Percentiles rank a stretch among this genome's conserved stretches.
These are phyloP conservation scores for Ceratocystis lukuohia DNA, from an alignment of 2,329 filamentous ascomycete species.

Conservation along the genomic window DNA sequence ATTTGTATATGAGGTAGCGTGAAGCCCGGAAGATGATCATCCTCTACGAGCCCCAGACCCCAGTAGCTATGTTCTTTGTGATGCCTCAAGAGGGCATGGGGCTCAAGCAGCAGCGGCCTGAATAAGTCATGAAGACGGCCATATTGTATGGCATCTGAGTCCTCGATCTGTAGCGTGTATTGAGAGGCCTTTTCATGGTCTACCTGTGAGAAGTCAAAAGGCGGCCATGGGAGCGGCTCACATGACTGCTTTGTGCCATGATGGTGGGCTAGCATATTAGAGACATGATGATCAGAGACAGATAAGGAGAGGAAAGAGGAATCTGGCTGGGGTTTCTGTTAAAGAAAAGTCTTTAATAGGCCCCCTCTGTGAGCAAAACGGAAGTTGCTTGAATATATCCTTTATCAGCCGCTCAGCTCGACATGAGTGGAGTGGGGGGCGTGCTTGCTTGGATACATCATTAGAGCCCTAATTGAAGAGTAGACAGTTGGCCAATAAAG, in stretches of 20 bases:
- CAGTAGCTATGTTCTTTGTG: constrained; percentile 6
- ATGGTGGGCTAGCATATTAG: background rate
- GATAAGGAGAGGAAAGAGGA: background rate
- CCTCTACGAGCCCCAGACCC: constrained; percentile 7
- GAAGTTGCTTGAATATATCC: background rate
- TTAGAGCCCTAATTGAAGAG: background rate
- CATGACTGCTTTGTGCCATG: background rate
- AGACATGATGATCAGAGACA: background rate
- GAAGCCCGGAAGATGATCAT: constrained; percentile 8
- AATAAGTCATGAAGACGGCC: constrained; percentile 19
- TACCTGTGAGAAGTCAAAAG: background rate
- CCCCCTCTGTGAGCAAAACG: background rate
- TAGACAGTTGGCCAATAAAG: background rate
- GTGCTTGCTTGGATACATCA: background rate
- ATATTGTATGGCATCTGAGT: constrained; percentile 20
- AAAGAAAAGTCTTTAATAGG: background rate
- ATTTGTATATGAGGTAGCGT: constrained; percentile 3
- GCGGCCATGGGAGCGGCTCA: background rate
- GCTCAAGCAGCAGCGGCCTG: constrained; percentile 11
- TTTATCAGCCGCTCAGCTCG: background rate
- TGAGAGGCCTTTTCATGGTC: background rate
- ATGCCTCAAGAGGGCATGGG: constrained; percentile 1
- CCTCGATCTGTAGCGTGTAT: constrained; percentile 6
- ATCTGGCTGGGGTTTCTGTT: too few species aligned
- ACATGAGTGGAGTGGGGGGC: background rate